A percentile compares a stretch with the other conserved stretches of the same genome.
Conservation (phyloP, 345 rosid genomes). For the Syzygium aromaticum region DNA sequence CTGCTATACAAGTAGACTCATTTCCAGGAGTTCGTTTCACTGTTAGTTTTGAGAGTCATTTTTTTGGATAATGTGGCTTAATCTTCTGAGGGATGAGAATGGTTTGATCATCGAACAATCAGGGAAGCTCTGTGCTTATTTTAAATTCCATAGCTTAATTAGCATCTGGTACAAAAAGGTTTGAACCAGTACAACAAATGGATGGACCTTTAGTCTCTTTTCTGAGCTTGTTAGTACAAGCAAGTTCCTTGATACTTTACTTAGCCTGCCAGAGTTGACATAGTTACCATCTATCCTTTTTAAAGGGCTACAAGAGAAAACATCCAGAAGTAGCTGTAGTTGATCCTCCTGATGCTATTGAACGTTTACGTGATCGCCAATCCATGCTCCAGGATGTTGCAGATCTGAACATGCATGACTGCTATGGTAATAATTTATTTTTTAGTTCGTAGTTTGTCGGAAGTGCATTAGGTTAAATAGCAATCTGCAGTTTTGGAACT, state of each 20-base stretch:
- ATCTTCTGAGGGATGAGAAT: not conserved
- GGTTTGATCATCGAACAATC: not conserved
- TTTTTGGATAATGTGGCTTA: not conserved
- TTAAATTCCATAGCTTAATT: not conserved
- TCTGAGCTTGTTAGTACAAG: not conserved
- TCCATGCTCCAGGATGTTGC: slow-evolving; percentile 86
- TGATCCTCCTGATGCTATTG: slow-evolving; percentile 83
- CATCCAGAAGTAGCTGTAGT: slow-evolving; percentile 76
- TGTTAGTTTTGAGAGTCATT: not conserved
- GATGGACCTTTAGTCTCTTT: not conserved
- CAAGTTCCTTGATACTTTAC: not conserved
- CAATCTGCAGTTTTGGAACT: not conserved
- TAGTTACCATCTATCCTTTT: not conserved
- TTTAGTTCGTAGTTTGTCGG: not conserved
- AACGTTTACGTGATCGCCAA: slow-evolving; percentile 58
- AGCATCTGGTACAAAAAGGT: not conserved
- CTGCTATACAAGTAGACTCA: not conserved
- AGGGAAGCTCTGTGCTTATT: not conserved
- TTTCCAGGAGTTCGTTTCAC: not conserved
- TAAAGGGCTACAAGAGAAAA: slow-evolving; percentile 64
- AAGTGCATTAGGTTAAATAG: not conserved
- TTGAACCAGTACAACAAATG: not conserved
- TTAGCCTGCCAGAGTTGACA: not conserved
- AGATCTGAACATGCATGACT: slow-evolving; percentile 52
- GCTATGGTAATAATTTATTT: slow-evolving; percentile 32